phyloP scores from a whole-genome alignment of 139 green algal genomes.

The Zygnema circumcarinatum region DNA sequence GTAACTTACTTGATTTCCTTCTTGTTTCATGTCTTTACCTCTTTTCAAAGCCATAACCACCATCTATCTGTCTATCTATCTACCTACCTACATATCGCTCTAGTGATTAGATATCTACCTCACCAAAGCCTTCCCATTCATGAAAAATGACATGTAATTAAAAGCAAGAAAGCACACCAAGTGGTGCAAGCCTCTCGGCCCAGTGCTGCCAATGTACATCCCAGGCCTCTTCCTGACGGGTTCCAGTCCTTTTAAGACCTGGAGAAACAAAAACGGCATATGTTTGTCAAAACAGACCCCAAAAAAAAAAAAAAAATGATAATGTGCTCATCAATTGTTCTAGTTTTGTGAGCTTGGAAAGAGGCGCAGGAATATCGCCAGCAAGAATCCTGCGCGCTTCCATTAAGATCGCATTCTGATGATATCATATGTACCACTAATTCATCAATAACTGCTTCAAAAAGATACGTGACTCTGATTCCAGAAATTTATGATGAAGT shows the following conservation, averaged over 20 bases:
- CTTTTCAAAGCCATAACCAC: too few species aligned
- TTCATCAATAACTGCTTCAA: not conserved
- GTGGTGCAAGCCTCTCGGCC: conserved; percentile 90
- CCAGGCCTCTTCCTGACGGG: conserved; percentile 95
- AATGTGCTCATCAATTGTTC: not conserved
- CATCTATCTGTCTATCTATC: too few species aligned
- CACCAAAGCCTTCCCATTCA: too few species aligned
- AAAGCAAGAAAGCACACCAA: conserved; percentile 67
- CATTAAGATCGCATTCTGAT: not conserved
- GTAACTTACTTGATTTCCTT: too few species aligned
- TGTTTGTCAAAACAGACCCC: not conserved
- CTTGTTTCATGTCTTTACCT: too few species aligned
- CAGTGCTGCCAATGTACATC: conserved; percentile 99
- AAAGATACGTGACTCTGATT: not conserved
- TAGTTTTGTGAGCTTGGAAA: not conserved
- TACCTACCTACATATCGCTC: too few species aligned
- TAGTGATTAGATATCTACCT: too few species aligned
- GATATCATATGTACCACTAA: not conserved
- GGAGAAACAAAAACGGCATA: not conserved
- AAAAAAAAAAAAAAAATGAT: not conserved
- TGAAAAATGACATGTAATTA: too few species aligned
- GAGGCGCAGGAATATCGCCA: too few species aligned
- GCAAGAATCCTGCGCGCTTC: too few species aligned
- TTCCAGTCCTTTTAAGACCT: conserved; percentile 95
- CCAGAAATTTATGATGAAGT: not conserved